Evolutionary conservation across 306 rosid genomes (phyloP).

Genomic region (Rosa lucieae): DNA sequence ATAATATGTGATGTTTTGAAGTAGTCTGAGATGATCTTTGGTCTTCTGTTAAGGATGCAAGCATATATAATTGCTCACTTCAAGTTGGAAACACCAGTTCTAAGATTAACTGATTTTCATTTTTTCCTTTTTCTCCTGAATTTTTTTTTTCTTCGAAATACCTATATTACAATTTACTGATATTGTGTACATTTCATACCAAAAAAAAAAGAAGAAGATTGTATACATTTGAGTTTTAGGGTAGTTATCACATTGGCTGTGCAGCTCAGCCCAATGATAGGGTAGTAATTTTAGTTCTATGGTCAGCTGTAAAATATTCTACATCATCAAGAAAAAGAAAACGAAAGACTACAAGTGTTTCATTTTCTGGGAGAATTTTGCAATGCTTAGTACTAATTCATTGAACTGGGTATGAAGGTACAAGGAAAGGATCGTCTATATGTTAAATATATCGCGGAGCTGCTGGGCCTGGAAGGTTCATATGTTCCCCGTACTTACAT

Average conservation of each 20-base stretch:
- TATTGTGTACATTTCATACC: background rate
- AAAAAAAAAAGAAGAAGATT: too few species aligned
- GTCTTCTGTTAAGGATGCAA: background rate
- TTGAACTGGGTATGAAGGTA: conserved; percentile 60
- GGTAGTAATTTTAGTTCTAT: background rate
- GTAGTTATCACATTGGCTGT: background rate
- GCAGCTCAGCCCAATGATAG: background rate
- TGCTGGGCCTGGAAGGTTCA: conserved; percentile 81
- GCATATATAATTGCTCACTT: background rate
- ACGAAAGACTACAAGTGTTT: background rate
- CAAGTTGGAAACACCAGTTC: background rate
- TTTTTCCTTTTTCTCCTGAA: background rate
- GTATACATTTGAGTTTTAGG: background rate
- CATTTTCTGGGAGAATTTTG: conserved; percentile 1
- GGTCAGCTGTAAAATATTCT: background rate
- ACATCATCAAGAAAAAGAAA: background rate
- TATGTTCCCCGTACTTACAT: conserved; percentile 94
- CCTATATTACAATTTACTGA: background rate
- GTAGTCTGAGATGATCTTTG: background rate
- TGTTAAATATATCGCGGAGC: conserved; percentile 69
- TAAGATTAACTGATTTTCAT: background rate
- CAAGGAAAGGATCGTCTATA: conserved; percentile 86
- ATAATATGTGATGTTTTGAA: background rate
- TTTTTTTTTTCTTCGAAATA: background rate
- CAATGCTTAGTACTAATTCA: conserved; percentile 20